Evolutionary conservation across 305 asterid genomes (phyloP), one percentile per base, ranked within the genome.

Genomic region (Solanum hybrid): DNA sequence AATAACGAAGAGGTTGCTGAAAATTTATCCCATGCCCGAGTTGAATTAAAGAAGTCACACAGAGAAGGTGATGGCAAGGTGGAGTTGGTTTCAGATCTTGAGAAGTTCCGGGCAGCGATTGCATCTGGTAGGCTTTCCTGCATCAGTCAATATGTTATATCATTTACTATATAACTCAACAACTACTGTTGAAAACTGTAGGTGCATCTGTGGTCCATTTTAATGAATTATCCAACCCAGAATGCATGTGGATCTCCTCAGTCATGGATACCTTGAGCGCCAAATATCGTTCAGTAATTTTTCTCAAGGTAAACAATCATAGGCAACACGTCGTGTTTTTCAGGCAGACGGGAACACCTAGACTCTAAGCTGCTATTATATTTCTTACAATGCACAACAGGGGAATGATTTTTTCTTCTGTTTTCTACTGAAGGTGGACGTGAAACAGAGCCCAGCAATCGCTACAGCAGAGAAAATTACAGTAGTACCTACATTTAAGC

Each of bases 11-110:
- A 93, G 60, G 92, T 96, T 78, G 96, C 98, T 2, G 96, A 94
- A 45, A 91, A 94, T 4, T 88, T 94, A 64, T 94, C 95, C 87
- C 95, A 94, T 24, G 92, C 94, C 1, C 96, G 93, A 78, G 93
- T 90, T 89, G 96, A 94, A 15, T 81, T 95, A 73, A 96, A 88
- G 90, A 95, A 94, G 89, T 95, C 94, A 13, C 92, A 91, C 6
- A 96, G 96, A n/a, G 98, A 96, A 91, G 95, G 92, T 78, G 95
- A 95, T 31, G 96, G 95, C 32, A 97, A 93, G 75, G 95, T 94
- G 34, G 98, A 95, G 93, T 82, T 89, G 2, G 93, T 95, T 78
- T 91, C 92, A 31, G 91, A 94, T 56, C 92, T 94, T 26, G 95
- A 94, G 87, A 95, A 94, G 93, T 94, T 94, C 89, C 94, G 91